Evolutionary conservation across 306 rosid species (phyloP), one percentile per base, ranked within the genome.

Genomic region (Herpetospermum pedunculosum): DNA sequence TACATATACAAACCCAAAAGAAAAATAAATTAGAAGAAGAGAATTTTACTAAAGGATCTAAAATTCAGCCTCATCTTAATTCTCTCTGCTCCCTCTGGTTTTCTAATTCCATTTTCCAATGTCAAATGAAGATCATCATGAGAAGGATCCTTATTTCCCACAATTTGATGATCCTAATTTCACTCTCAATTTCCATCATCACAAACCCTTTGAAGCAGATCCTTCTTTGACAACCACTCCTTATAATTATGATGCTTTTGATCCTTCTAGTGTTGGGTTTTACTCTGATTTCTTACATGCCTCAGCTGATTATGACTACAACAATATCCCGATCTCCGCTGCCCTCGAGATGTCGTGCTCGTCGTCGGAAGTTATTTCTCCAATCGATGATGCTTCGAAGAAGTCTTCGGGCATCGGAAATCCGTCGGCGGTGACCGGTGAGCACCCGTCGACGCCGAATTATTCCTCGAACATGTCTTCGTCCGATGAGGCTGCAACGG

Each of bases 361-460:
- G 21, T 67, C 72, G 32, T 67, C 72, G 6, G 72, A 67, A 2
- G 37, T 25, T 67, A 67, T 67, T 67, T 67, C 72, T 41, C 35
- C 53, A 0, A 16, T 41, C 21, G 21, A 67, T 5, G 52, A 67
- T 13, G 47, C 52, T 23, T 41, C 19, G 34, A 67, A 67, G 53
- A 67, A 67, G 53, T 67, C 70, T 1, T 12, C 2, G 1, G 29
- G 70, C 0, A 3, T 67, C 3, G 35, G 52, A 41, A 53, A 26
- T 57, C 19, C 12, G 35, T 67, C 34, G 12, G 34, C 6, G 50
- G 50, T 21, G 32, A 65, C 50, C 5, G 50, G 50, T 23, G 72
- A 65, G 28, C 48, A 38, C 50, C 29, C 30, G 5, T 65, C 53
- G 37, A 40, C 72, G 5, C 21, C 72, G 2, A 65, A 38, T 65